phyloP scores from a whole-genome alignment of 345 rosid genomes.

The Citrus medica region DNA sequence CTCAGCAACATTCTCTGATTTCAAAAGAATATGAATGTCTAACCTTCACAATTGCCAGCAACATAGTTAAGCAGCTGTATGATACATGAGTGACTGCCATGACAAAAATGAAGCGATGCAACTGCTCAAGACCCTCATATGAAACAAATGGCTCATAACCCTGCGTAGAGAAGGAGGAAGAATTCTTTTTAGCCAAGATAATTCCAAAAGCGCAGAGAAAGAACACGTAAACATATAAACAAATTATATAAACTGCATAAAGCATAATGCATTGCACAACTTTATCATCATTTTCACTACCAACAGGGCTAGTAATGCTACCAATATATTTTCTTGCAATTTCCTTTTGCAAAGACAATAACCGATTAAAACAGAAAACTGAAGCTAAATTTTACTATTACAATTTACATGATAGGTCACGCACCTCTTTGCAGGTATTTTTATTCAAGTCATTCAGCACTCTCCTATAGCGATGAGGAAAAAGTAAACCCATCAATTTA shows the following conservation, averaged over 20 bases:
- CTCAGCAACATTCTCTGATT: not conserved
- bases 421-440: conserved; percentile 74
- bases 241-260: not conserved
- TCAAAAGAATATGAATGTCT: not conserved
- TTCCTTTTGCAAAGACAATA: not conserved
- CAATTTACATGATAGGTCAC: conserved; percentile 16
- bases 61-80: conserved; percentile 95
- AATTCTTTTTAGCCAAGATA: conserved; percentile 1
- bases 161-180: conserved; percentile 32
- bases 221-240: not conserved
- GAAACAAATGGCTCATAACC: conserved; percentile 92
- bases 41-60: conserved; percentile 94
- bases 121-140: conserved; percentile 82
- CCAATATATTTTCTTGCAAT: not conserved
- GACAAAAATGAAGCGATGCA: conserved; percentile 97
- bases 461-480: conserved; percentile 47
- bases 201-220: conserved; percentile 1
- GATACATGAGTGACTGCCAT: conserved; percentile 95
- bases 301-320: not conserved
- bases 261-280: not conserved
- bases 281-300: not conserved
- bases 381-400: not conserved
- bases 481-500: conserved; percentile 29
- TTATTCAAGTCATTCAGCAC: conserved; percentile 35
- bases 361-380: not conserved